Base-by-base conservation (phyloP, 331 rosid species). In the Rhamnella rubrinervis region DNA sequence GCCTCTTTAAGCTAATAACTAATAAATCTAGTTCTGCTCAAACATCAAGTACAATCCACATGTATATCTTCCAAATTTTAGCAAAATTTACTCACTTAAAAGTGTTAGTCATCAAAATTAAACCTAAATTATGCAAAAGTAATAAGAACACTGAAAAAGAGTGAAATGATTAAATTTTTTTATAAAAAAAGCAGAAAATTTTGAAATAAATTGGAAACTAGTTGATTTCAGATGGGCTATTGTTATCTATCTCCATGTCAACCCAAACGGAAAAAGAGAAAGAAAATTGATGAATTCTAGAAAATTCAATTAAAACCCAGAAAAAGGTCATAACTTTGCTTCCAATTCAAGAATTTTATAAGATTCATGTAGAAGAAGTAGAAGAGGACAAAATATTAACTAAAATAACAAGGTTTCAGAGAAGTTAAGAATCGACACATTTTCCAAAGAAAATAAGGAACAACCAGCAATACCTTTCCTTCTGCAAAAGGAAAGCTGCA, bases 131-230 rank as follows among this genome's bases (percentile, higher is more conserved):
- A 16, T 4, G 9, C 4, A 14, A 52, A 19, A 56, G 7, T 6
- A 55, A 51, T 4, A 6, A 25, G 37, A 65, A 39, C 58, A 35
- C 31, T 17, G 21, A 17, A 52, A 16, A 14, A n/a, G 18, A 6
- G 2, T 14, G 4, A 16, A 52, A 51, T 51, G 3, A 52, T 14
- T 2, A 17, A n/a, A n/a, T n/a, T n/a, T n/a, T n/a, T n/a, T n/a
- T 18, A 52, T 16, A 55, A 49, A 40, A 26, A 3, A 51, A 51
- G 16, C 39, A 59, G 9, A 6, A 15, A 58, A 21, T 17, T 18
- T 11, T 3, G 63, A 53, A n/a, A 60, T 31, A 70, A 51, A n/a
- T 56, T 15, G 40, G 67, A 64, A 58, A 87, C 93, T 91, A 85
- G 89, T 76, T 47, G 25, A 67, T 38, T 53, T 76, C 78, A 67